phyloP scores from a whole-genome alignment of 2,329 filamentous ascomycete species.

The Monosporascus ibericus region DNA sequence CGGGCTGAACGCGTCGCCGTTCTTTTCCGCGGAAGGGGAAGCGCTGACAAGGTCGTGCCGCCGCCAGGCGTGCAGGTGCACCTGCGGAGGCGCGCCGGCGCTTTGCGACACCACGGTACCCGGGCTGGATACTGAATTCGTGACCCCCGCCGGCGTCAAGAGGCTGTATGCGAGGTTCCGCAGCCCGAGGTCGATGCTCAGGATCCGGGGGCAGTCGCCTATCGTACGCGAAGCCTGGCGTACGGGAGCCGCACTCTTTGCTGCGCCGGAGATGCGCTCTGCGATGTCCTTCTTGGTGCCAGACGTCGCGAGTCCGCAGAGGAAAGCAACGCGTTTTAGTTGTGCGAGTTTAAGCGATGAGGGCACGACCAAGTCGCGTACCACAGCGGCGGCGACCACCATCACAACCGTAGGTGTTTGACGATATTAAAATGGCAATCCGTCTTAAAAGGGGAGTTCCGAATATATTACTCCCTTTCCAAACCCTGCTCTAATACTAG shows the following conservation, averaged over 20 bases:
- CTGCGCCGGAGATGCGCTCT: conserved; percentile 39
- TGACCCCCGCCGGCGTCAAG: conserved; percentile 26
- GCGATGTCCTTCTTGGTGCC: conserved; percentile 54
- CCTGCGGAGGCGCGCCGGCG: conserved; percentile 9
- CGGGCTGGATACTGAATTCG: conserved; percentile 13
- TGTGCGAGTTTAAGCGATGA: conserved; percentile 40
- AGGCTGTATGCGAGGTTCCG: conserved; percentile 73
- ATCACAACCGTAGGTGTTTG: background rate
- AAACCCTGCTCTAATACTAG: too few relatives aligned
- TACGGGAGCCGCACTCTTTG: background rate
- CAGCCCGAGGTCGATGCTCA: conserved; percentile 83
- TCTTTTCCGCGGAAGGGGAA: background rate
- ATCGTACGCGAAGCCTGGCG: conserved; percentile 9
- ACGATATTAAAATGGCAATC: too few relatives aligned
- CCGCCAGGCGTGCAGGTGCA: conserved; percentile 29
- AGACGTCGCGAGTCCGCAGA: conserved; percentile 51
- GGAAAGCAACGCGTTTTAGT: conserved; percentile 53
- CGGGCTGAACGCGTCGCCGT: conserved; percentile 26
- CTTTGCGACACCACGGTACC: background rate
- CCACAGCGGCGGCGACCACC: background rate
- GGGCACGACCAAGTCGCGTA: background rate
- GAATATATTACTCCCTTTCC: too few relatives aligned
- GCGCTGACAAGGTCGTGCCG: conserved; percentile 22
- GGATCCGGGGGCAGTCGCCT: conserved; percentile 36
- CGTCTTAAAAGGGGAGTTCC: too few relatives aligned